A percentile compares a stretch with the other conserved stretches of the same genome.
Evolutionary conservation across 495 filamentous ascomycete species (phyloP).

Genomic region (Poronia punctata): DNA sequence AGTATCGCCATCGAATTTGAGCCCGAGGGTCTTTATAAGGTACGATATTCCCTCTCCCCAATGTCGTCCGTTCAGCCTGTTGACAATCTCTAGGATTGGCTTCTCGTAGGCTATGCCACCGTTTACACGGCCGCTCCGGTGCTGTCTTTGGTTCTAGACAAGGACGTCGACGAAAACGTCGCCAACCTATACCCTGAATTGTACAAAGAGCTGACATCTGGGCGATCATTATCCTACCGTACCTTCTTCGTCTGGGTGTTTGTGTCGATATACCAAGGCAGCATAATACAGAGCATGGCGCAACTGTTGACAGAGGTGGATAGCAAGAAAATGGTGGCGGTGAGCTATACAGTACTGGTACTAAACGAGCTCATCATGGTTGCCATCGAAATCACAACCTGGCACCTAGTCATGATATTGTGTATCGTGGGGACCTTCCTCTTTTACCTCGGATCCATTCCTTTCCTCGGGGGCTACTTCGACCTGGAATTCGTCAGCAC

Average conservation of each 20-base stretch:
- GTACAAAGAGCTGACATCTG: slow-evolving; percentile 88
- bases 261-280: slow-evolving; percentile 90
- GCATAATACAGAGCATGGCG: slow-evolving; percentile 85
- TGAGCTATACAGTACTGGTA: slow-evolving; percentile 87
- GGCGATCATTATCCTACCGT: slow-evolving; percentile 76
- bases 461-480: slow-evolving; percentile 85
- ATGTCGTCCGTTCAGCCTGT: not conserved
- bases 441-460: slow-evolving; percentile 73
- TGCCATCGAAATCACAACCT: slow-evolving; percentile 89
- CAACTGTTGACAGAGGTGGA: slow-evolving; percentile 77
- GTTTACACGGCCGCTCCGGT: slow-evolving; percentile 94
- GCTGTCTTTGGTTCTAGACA: slow-evolving; percentile 91
- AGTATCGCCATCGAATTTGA: slow-evolving; percentile 86
- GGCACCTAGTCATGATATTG: slow-evolving; percentile 91
- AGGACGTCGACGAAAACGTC: slow-evolving; percentile 86
- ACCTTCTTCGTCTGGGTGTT: slow-evolving; percentile 98
- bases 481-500: slow-evolving; percentile 75
- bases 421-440: slow-evolving; percentile 72
- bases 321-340: slow-evolving; percentile 69
- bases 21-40: slow-evolving; percentile 85
- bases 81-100: slow-evolving; percentile 62
- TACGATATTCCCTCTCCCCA: slow-evolving; percentile 17
- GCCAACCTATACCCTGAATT: slow-evolving; percentile 95
- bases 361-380: slow-evolving; percentile 97
- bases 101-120: slow-evolving; percentile 94